Conservation (phyloP, 1,284 basidiomycete genomes). For the Takashimella koratensis region DNA sequence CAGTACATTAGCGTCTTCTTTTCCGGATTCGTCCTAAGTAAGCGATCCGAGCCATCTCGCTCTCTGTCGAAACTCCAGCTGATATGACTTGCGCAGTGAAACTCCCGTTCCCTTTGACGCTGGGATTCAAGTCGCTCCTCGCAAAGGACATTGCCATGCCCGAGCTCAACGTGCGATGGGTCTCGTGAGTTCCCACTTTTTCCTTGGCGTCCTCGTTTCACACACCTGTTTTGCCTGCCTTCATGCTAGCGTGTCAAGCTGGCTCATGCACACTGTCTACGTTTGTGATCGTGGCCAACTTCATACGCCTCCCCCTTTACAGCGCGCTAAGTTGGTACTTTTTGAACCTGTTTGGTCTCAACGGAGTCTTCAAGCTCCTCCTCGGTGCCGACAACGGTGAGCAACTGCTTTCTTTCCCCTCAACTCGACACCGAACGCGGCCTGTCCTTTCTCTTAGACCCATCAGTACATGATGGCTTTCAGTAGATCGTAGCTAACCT, state of each 20-base stretch:
- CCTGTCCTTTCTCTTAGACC: slow-evolving; percentile 6
- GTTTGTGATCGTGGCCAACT: too few relatives aligned
- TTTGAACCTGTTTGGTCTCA: slow-evolving; percentile 95
- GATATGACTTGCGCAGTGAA: slow-evolving; percentile 62
- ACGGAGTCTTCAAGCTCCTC: slow-evolving; percentile 88
- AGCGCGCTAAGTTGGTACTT: slow-evolving; percentile 96
- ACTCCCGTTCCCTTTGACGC: slow-evolving; percentile 92
- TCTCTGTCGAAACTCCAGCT: slow-evolving; percentile 1
- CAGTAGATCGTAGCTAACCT: not conserved
- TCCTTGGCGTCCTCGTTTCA: not conserved
- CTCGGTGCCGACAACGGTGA: slow-evolving; percentile 86
- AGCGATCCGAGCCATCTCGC: slow-evolving; percentile 52
- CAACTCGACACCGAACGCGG: not conserved
- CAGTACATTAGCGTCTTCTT: slow-evolving; percentile 99
- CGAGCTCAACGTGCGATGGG: slow-evolving; percentile 98
- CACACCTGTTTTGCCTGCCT: not conserved
- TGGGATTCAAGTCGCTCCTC: slow-evolving; percentile 98
- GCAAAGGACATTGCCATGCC: slow-evolving; percentile 93
- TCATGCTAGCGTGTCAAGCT: not conserved
- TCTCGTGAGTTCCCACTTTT: slow-evolving; percentile 56
- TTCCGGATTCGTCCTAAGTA: slow-evolving; percentile 94
- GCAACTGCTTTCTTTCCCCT: slow-evolving; percentile 39
- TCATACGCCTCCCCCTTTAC: too few relatives aligned
- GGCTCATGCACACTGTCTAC: not conserved
- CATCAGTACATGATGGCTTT: too few relatives aligned